phyloP scores from a whole-genome alignment of 257 asterid species.

The Fraxinus quadrangulata region DNA sequence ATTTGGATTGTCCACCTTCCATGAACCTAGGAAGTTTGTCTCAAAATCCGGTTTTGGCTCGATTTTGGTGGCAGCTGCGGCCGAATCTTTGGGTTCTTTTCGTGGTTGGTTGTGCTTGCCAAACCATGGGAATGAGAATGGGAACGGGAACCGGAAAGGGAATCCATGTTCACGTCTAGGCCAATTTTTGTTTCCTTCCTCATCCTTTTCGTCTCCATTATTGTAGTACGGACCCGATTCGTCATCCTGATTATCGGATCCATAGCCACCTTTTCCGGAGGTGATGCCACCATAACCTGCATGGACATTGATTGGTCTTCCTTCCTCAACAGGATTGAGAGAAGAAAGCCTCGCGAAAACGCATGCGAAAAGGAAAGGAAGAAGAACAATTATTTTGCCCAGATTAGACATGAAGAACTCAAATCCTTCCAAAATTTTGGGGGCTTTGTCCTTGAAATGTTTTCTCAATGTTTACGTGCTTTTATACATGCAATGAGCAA shows the following conservation, averaged over 20 bases:
- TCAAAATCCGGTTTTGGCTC: conserved; percentile 18
- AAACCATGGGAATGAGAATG: neutral
- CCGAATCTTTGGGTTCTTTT: neutral
- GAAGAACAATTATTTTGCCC: conserved; percentile 23
- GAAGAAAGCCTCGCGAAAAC: conserved; percentile 1
- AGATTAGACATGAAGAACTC: conserved; percentile 21
- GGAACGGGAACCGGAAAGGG: neutral
- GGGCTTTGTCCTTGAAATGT: neutral
- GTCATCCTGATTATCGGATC: neutral
- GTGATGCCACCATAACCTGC: neutral
- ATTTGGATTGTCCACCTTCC: conserved; percentile 53
- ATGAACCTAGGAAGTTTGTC: conserved; percentile 38
- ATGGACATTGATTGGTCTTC: neutral
- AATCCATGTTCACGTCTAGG: no score
- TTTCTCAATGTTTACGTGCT: neutral
- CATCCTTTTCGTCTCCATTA: no score
- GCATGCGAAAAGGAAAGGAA: conserved; percentile 24
- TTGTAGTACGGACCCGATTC: no score
- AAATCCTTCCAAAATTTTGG: neutral
- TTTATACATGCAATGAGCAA: neutral
- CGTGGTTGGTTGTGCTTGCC: neutral
- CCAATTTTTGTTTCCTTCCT: no score
- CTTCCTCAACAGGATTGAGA: neutral
- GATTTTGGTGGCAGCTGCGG: no score
- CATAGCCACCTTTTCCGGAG: neutral